Conservation (phyloP, 768 basidiomycete genomes). For the Suillus decipiens region DNA sequence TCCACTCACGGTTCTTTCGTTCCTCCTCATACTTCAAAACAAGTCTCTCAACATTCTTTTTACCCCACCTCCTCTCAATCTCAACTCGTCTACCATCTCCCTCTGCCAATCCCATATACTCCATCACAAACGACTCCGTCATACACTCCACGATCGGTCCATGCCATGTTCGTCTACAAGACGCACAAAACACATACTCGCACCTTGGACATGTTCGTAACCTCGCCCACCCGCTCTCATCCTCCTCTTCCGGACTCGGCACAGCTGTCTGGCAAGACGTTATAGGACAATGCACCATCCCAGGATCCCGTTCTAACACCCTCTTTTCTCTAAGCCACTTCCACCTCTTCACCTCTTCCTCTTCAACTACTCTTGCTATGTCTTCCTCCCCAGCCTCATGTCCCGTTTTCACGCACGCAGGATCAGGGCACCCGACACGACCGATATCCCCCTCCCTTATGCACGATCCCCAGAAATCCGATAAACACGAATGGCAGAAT, state of each 20-base stretch:
- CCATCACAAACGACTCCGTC: conserved; percentile 62
- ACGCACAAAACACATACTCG: conserved; percentile 78
- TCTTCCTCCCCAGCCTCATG: conserved; percentile 68
- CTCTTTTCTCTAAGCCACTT: conserved; percentile 74
- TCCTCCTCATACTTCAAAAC: conserved; percentile 71
- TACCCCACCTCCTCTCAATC: conserved; percentile 70
- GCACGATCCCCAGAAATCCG: conserved; percentile 80
- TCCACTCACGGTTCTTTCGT: conserved; percentile 71
- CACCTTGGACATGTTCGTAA: conserved; percentile 74
- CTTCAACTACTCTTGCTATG: conserved; percentile 67
- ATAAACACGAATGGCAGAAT: conserved; percentile 81
- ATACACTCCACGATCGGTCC: conserved; percentile 74
- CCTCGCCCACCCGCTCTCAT: conserved; percentile 70
- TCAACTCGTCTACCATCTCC: conserved; percentile 47
- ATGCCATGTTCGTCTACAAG: conserved; percentile 87
- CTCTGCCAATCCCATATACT: conserved; percentile 63
- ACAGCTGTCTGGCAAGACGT: conserved; percentile 81
- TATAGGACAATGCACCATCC: conserved; percentile 80
- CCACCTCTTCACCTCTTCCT: conserved; percentile 71
- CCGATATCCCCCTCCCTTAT: conserved; percentile 78
- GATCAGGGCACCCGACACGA: conserved; percentile 80
- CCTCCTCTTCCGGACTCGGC: conserved; percentile 45
- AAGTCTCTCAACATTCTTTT: conserved; percentile 57
- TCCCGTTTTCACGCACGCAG: conserved; percentile 68
- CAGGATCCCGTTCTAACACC: conserved; percentile 75